phyloP scores from a whole-genome alignment of 768 basidiomycete species.

The Chalciporus chontae region DNA sequence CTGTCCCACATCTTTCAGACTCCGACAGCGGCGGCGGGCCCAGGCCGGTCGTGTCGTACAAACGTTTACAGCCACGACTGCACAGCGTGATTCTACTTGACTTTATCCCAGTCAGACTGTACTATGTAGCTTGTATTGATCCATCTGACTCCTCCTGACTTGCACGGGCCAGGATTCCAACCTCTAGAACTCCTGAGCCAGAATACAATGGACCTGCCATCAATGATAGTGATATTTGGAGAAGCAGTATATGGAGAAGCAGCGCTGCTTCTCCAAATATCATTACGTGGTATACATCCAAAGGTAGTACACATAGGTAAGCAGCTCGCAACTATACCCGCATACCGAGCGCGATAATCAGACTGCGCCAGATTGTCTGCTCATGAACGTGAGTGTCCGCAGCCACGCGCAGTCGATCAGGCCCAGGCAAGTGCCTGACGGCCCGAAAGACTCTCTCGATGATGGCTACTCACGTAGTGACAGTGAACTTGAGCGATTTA shows the following conservation, averaged over 20 bases:
- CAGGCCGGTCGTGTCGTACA: neutral
- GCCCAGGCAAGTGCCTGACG: neutral
- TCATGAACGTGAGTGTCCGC: conserved; percentile 9
- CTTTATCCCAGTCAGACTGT: too few species aligned
- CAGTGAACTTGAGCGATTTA: conserved; percentile 33
- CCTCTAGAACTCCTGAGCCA: too few species aligned
- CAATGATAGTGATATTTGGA: too few species aligned
- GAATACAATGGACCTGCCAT: too few species aligned
- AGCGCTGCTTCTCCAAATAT: neutral
- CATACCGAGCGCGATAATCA: conserved; percentile 6
- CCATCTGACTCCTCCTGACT: too few species aligned
- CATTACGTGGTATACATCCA: neutral
- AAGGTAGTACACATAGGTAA: neutral
- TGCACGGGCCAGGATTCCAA: too few species aligned
- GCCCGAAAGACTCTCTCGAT: neutral
- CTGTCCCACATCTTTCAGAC: conserved; percentile 17
- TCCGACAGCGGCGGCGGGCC: conserved; percentile 13
- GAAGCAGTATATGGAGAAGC: too few species aligned
- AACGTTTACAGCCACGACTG: too few species aligned
- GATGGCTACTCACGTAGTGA: conserved; percentile 26
- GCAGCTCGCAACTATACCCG: neutral
- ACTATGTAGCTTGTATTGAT: too few species aligned
- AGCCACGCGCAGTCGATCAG: conserved; percentile 6
- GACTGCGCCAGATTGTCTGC: conserved; percentile 26
- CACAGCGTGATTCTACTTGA: too few species aligned